phyloP scores from a whole-genome alignment of 306 rosid genomes.

The Cicer chorassanicum region DNA sequence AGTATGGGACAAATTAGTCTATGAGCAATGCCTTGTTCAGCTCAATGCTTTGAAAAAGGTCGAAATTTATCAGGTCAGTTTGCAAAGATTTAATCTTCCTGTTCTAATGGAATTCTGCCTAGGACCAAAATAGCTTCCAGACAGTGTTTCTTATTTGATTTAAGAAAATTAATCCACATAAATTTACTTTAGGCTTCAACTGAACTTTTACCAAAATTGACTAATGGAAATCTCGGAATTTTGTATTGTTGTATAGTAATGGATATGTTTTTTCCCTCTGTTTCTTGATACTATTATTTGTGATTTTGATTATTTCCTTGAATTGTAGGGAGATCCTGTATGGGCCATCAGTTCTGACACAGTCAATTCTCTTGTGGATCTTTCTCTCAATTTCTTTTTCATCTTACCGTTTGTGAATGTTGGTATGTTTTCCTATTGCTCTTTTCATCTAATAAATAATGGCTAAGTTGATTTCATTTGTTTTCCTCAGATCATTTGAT shows the following conservation, averaged over 20 bases:
- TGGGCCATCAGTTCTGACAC: slow-evolving; percentile 94
- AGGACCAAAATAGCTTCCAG: no score
- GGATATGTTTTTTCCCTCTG: slow-evolving; percentile 1
- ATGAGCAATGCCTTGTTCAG: not conserved
- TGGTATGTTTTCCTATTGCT: slow-evolving; percentile 59
- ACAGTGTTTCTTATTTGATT: no score
- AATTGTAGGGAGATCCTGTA: slow-evolving; percentile 81
- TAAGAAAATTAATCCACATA: not conserved
- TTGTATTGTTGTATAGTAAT: not conserved
- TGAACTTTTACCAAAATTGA: not conserved
- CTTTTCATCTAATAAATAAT: not conserved
- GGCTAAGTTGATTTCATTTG: slow-evolving; percentile 26
- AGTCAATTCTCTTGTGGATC: slow-evolving; percentile 68
- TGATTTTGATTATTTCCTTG: slow-evolving; percentile 39
- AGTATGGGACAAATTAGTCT: not conserved
- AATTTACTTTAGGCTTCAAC: not conserved
- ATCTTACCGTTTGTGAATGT: slow-evolving; percentile 73
- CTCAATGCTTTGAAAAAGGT: not conserved
- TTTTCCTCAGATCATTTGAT: slow-evolving; percentile 8
- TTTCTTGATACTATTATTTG: slow-evolving; percentile 9
- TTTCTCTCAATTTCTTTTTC: slow-evolving; percentile 88
- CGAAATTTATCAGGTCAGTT: not conserved
- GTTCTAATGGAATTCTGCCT: no score
- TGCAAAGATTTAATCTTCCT: not conserved
- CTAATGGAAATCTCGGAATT: not conserved